A percentile compares a stretch with the other conserved stretches of the same genome.
Conservation (phyloP, 2,329 filamentous ascomycete species). For the Pseudogymnoascus sp. region DNA sequence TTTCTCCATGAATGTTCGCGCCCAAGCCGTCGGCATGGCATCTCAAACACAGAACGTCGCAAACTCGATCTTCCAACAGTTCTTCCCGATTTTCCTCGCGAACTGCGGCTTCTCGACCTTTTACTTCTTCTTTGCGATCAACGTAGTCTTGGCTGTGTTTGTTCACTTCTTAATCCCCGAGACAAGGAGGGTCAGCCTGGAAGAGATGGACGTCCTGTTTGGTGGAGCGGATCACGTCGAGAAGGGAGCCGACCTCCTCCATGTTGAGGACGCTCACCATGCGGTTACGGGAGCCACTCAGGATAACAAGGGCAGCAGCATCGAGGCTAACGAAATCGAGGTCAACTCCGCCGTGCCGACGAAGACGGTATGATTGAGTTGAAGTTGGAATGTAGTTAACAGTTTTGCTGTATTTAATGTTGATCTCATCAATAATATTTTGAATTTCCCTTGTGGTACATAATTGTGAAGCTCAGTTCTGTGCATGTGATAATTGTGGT, state of each 20-base stretch:
- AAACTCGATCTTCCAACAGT: constrained; percentile 62
- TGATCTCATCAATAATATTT: constrained; percentile 4
- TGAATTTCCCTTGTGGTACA: neutral
- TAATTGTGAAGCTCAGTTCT: neutral
- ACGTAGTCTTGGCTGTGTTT: constrained; percentile 40
- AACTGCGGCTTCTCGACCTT: constrained; percentile 39
- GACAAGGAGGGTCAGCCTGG: constrained; percentile 47
- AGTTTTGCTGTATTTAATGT: neutral
- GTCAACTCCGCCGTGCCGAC: neutral
- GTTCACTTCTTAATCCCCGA: constrained; percentile 48
- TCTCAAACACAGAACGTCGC: constrained; percentile 55
- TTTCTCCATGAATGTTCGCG: constrained; percentile 66
- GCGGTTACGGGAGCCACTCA: constrained; percentile 6
- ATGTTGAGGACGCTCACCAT: constrained; percentile 23
- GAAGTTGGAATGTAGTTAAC: neutral
- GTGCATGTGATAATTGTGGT: neutral
- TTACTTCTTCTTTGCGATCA: constrained; percentile 49
- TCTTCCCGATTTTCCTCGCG: constrained; percentile 60
- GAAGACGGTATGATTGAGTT: neutral
- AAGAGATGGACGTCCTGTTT: constrained; percentile 51
- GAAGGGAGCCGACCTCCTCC: constrained; percentile 24
- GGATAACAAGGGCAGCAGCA: neutral
- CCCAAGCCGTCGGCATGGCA: constrained; percentile 60
- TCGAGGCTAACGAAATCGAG: neutral
- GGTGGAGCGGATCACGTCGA: constrained; percentile 28